A percentile compares a stretch with the other conserved stretches of the same genome.
phyloP scores from a whole-genome alignment of 2,329 filamentous ascomycete species.

The Xylariomycetidae sp. region DNA sequence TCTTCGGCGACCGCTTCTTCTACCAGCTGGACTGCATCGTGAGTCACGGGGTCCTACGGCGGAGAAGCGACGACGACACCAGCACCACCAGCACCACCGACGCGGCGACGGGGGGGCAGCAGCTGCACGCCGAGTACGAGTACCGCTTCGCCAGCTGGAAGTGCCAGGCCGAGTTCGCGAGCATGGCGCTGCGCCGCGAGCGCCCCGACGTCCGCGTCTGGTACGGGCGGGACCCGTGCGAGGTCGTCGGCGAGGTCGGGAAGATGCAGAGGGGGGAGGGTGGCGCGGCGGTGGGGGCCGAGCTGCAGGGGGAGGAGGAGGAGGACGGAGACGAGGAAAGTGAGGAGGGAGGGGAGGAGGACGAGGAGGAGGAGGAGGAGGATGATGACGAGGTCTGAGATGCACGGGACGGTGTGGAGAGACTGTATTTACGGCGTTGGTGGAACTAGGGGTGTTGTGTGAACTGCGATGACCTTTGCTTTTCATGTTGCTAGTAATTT shows the following conservation, averaged over 20 bases:
- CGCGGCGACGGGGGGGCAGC: too few relatives aligned
- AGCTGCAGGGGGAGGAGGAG: background rate
- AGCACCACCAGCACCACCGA: too few relatives aligned
- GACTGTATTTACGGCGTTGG: too few relatives aligned
- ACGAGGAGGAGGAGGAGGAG: background rate
- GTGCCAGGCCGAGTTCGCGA: constrained; percentile 7
- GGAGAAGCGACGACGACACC: too few relatives aligned
- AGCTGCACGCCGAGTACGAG: constrained; percentile 3
- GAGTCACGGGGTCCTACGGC: constrained; percentile 1
- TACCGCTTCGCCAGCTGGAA: constrained; percentile 8
- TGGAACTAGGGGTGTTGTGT: too few relatives aligned
- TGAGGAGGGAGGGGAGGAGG: background rate
- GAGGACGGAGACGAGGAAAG: background rate
- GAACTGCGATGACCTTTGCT: too few relatives aligned
- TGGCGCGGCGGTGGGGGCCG: too few relatives aligned
- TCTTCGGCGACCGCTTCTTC: constrained; percentile 1
- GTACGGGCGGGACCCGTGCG: constrained; percentile 9
- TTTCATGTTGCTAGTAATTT: too few relatives aligned
- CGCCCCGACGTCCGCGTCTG: background rate
- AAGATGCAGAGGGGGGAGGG: background rate
- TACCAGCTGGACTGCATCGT: constrained; percentile 7
- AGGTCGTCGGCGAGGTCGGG: background rate
- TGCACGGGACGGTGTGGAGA: background rate
- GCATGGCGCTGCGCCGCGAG: constrained; percentile 4
- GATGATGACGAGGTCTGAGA: background rate